Evolutionary conservation across 805 yeast genomes (phyloP).

Genomic region (Myxozyma mucilagina): DNA sequence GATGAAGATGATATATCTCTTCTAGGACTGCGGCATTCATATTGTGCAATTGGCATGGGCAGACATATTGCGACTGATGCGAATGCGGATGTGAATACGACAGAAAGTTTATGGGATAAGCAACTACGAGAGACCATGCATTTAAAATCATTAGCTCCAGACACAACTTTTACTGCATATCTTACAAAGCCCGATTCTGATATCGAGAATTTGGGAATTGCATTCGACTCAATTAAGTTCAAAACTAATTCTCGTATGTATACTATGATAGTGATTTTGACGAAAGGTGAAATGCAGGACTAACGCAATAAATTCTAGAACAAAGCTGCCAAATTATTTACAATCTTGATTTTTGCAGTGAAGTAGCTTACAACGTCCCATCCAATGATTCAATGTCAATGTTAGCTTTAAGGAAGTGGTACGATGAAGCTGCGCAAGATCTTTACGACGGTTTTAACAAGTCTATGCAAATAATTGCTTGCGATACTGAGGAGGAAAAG

Average conservation of each 20-base stretch:
- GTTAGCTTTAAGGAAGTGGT: conserved; percentile 47
- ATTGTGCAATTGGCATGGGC: conserved; percentile 70
- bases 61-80: conserved; percentile 44
- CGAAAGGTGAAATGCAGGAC: not conserved
- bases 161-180: conserved; percentile 65
- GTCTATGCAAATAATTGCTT: conserved; percentile 73
- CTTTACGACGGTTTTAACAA: conserved; percentile 67
- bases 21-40: conserved; percentile 50
- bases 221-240: conserved; percentile 59
- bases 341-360: conserved; percentile 71
- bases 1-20: conserved; percentile 42
- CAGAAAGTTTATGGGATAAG: conserved; percentile 50
- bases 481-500: conserved; percentile 64
- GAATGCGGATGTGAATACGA: conserved; percentile 39
- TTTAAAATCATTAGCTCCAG: conserved; percentile 58
- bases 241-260: conserved; percentile 41
- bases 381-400: conserved; percentile 43
- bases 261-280: not conserved
- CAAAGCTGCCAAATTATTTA: conserved; percentile 70
- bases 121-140: conserved; percentile 58
- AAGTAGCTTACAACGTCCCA: conserved; percentile 89
- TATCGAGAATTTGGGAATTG: conserved; percentile 56
- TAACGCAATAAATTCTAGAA: conserved; percentile 41
- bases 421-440: conserved; percentile 62
- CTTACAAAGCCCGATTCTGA: conserved; percentile 51